These are phyloP conservation scores for Datura wrightii DNA, from an alignment of 257 asterid species.

Conservation along the genomic window DNA sequence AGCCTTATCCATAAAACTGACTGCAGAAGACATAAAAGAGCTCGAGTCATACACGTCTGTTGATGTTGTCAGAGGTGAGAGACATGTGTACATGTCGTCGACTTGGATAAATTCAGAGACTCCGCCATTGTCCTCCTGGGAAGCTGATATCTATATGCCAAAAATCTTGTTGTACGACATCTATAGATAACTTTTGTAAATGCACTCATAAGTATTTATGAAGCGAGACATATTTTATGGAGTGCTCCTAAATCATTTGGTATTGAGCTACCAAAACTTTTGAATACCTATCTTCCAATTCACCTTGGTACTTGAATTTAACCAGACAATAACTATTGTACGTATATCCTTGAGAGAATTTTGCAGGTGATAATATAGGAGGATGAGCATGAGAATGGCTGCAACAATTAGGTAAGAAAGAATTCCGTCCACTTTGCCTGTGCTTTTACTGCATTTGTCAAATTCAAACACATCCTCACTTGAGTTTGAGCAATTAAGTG, in stretches of 20 bases:
- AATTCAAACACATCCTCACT: no score
- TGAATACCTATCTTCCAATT: background rate
- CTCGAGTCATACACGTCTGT: background rate
- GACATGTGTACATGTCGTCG: slow-evolving; percentile 34
- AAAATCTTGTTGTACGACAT: background rate
- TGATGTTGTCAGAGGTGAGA: slow-evolving; percentile 41
- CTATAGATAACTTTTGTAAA: background rate
- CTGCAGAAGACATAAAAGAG: no score
- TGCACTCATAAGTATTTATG: background rate
- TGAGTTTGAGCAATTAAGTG: no score
- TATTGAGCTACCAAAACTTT: background rate
- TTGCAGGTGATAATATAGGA: background rate
- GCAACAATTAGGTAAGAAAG: no score
- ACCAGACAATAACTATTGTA: no score
- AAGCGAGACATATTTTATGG: background rate
- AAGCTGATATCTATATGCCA: background rate
- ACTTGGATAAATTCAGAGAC: slow-evolving; percentile 45
- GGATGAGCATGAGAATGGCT: background rate
- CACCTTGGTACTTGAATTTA: background rate
- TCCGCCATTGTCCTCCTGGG: slow-evolving; percentile 45
- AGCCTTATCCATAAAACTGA: no score
- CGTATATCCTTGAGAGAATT: background rate
- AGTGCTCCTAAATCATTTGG: background rate
- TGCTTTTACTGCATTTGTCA: no score
- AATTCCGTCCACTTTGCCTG: no score